Percentiles rank a stretch among this genome's conserved stretches.
phyloP scores from a whole-genome alignment of 805 yeast species.

The Pichia nanzhaoensis region DNA sequence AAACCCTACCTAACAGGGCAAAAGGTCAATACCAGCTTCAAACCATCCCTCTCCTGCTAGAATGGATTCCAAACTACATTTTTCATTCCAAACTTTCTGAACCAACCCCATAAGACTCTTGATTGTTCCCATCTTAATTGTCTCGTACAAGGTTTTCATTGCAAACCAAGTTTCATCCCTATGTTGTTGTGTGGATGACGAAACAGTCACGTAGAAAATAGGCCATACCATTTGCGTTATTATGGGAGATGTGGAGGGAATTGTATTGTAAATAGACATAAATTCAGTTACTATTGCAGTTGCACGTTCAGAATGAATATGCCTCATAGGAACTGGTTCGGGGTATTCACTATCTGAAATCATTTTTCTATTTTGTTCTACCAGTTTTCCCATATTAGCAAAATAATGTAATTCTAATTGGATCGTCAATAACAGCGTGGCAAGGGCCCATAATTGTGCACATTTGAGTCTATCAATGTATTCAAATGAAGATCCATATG shows the following conservation, averaged over 20 bases:
- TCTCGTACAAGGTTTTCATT: conserved; percentile 38
- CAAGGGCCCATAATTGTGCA: conserved; percentile 52
- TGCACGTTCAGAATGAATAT: conserved; percentile 23
- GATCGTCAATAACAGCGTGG: conserved; percentile 18
- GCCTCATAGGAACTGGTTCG: conserved; percentile 10
- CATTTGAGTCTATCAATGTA: conserved; percentile 40
- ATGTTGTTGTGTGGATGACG: conserved; percentile 32
- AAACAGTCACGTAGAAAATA: conserved; percentile 42
- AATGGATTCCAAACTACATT: conserved; percentile 37
- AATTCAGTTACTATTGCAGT: conserved; percentile 38
- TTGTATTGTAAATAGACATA: conserved; percentile 38
- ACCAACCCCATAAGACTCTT: conserved; percentile 37
- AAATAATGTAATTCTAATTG: conserved; percentile 11
- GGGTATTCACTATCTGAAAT: conserved; percentile 1
- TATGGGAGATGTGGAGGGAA: conserved; percentile 41
- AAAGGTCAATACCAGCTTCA: conserved; percentile 44
- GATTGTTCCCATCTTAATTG: conserved; percentile 51
- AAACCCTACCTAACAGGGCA: conserved; percentile 31
- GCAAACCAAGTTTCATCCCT: conserved; percentile 26
- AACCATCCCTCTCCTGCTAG: conserved; percentile 40
- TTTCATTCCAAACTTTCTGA: conserved; percentile 41
- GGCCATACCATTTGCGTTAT: conserved; percentile 65
- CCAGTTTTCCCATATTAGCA: neutral
- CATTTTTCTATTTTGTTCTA: conserved; percentile 4
- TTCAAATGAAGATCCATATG: conserved; percentile 21